Evolutionary conservation across 2,329 filamentous ascomycete genomes (phyloP).

Genomic region (Pestalotiopsis sp.): DNA sequence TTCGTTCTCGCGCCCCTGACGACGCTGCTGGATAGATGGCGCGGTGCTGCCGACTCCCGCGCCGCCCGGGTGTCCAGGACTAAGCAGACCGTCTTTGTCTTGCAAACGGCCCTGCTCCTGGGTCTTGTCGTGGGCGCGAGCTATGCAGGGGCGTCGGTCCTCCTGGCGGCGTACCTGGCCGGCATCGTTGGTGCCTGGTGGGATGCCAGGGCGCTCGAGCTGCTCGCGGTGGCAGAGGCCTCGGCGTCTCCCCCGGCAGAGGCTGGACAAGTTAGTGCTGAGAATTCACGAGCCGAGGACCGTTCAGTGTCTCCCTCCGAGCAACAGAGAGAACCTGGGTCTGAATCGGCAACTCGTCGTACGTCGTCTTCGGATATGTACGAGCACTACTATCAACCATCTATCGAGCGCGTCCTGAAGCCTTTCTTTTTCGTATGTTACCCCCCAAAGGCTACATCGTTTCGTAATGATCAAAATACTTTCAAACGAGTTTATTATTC

Average conservation of each 20-base stretch:
- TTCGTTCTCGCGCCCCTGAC: constrained; percentile 47
- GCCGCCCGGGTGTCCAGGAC: constrained; percentile 26
- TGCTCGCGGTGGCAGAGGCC: background rate
- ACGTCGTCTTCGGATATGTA: background rate
- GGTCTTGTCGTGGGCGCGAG: constrained; percentile 51
- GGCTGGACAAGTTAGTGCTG: background rate
- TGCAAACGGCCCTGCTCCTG: constrained; percentile 54
- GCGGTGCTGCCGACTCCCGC: constrained; percentile 23
- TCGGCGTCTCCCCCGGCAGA: background rate
- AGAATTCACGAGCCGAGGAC: background rate
- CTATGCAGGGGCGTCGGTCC: constrained; percentile 64
- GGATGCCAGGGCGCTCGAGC: constrained; percentile 38
- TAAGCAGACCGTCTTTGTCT: constrained; percentile 40
- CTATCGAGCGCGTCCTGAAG: constrained; percentile 57
- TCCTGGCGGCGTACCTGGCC: constrained; percentile 67
- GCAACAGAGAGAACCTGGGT: background rate
- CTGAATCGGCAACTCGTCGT: background rate
- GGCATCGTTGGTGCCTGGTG: constrained; percentile 64
- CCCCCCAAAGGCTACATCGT: background rate
- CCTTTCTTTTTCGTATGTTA: constrained; percentile 76
- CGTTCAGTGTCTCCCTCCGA: background rate
- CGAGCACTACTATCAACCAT: constrained; percentile 41
- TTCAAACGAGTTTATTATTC: background rate
- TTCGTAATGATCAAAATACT: background rate
- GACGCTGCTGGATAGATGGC: constrained; percentile 32